Evolutionary conservation across 1,284 basidiomycete species (phyloP).

Genomic region (Takashimella tepidaria): DNA sequence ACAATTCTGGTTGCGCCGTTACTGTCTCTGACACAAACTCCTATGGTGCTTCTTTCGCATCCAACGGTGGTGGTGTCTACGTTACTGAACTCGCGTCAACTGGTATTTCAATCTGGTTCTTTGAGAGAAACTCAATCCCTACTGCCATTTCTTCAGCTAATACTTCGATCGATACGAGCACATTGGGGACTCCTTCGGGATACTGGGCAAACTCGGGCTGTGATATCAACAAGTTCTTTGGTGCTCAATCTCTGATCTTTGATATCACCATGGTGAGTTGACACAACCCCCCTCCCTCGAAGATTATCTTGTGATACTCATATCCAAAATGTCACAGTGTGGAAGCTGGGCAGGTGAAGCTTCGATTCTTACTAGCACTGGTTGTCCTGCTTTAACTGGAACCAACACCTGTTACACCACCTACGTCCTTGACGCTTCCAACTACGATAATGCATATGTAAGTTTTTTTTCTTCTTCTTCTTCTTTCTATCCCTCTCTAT

Average conservation of each 20-base stretch:
- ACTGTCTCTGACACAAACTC: conserved; percentile 23
- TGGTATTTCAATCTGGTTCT: conserved; percentile 70
- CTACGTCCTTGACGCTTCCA: conserved; percentile 59
- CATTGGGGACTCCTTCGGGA: conserved; percentile 59
- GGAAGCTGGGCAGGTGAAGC: conserved; percentile 47
- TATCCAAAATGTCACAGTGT: conserved; percentile 41
- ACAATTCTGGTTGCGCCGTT: conserved; percentile 59
- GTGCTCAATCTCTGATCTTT: conserved; percentile 60
- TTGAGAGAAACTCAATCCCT: conserved; percentile 57
- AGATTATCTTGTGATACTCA: not conserved
- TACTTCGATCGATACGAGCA: conserved; percentile 56
- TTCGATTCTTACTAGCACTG: conserved; percentile 57
- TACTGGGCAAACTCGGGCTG: conserved; percentile 61
- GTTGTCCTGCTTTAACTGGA: conserved; percentile 46
- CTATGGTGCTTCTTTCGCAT: conserved; percentile 32
- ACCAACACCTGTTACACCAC: conserved; percentile 54
- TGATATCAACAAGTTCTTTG: conserved; percentile 56
- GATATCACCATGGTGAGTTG: conserved; percentile 58
- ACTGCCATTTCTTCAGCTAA: conserved; percentile 51
- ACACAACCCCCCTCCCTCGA: too few relatives aligned
- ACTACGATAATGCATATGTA: conserved; percentile 60
- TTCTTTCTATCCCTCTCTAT: conserved; percentile 41
- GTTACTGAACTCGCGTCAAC: conserved; percentile 60
- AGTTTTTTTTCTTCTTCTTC: conserved; percentile 3
- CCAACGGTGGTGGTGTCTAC: conserved; percentile 50